These are phyloP conservation scores for Pouteria campechiana DNA, from an alignment of 179 eudicot species.

Conservation along the genomic window DNA sequence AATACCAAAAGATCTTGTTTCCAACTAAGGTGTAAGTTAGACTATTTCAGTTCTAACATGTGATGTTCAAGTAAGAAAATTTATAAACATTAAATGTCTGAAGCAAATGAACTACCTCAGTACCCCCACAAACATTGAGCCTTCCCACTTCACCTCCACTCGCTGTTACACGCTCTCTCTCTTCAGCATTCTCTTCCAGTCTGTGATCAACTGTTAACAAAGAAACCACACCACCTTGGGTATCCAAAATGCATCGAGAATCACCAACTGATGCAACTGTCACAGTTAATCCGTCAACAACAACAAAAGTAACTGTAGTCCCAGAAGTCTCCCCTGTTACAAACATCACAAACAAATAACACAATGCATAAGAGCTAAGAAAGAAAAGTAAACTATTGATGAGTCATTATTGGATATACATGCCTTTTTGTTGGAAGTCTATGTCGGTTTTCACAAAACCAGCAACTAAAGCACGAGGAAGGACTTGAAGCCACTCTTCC, in stretches of 20 bases:
- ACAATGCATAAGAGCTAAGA: no score
- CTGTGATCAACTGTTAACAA: conserved; percentile 74
- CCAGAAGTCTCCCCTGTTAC: conserved; percentile 68
- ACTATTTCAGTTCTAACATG: no score
- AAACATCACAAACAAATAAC: not conserved
- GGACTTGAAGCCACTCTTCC: conserved; percentile 74
- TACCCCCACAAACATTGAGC: conserved; percentile 57
- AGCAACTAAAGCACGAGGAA: conserved; percentile 71
- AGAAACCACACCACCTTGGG: conserved; percentile 66
- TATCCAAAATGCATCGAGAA: conserved; percentile 78
- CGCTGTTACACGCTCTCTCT: conserved; percentile 70
- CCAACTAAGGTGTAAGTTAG: no score
- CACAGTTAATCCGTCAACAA: conserved; percentile 72
- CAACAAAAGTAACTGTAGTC: conserved; percentile 77
- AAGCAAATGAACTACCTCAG: conserved; percentile 34
- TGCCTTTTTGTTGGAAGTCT: conserved; percentile 74
- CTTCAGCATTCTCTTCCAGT: conserved; percentile 70
- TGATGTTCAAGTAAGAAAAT: no score
- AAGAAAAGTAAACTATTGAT: not conserved
- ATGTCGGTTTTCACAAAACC: conserved; percentile 84
- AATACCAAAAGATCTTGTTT: no score
- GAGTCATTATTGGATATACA: conserved; percentile 1
- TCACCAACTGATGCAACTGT: conserved; percentile 90
- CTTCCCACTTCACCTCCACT: conserved; percentile 86
- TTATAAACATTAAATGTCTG: not conserved